phyloP scores from a whole-genome alignment of 2,329 filamentous ascomycete species.

The Diaporthe longicolla region DNA sequence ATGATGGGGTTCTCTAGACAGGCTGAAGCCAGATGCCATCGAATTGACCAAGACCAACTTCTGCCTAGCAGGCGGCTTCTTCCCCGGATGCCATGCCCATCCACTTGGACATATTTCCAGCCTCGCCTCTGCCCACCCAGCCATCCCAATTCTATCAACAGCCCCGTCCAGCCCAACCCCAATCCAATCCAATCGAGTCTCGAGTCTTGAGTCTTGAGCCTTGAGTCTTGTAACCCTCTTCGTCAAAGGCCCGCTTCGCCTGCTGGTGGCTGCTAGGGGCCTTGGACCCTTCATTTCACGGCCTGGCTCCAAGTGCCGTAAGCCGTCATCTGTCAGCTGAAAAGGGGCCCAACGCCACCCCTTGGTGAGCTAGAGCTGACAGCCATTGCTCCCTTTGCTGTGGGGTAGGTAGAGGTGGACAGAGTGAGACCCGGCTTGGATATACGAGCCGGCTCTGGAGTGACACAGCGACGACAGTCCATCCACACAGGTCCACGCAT shows the following conservation, averaged over 20 bases:
- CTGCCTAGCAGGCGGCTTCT: not conserved
- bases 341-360: conserved; percentile 25
- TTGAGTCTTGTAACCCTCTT: not conserved
- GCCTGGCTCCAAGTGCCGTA: conserved; percentile 4
- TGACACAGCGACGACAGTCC: conserved; percentile 22
- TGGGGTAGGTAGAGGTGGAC: conserved; percentile 7
- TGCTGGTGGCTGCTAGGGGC: not conserved
- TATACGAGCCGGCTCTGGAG: conserved; percentile 4
- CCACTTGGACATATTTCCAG: not conserved
- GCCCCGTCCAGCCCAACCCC: conserved; percentile 12
- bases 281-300: not conserved
- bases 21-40: not conserved
- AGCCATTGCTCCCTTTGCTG: conserved; percentile 8
- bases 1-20: no score
- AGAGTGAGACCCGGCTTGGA: conserved; percentile 12
- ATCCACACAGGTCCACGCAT: not conserved
- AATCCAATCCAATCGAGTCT: not conserved
- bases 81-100: not conserved
- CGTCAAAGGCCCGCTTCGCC: not conserved
- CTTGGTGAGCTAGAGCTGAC: conserved; percentile 11
- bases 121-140: conserved; percentile 18
- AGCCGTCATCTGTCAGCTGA: conserved; percentile 32
- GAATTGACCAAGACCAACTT: not conserved
- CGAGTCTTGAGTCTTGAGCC: no score
- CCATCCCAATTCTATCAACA: conserved; percentile 26